Base-by-base conservation (phyloP, 805 yeast species). In the Cyberlindnera subsufficiens region DNA sequence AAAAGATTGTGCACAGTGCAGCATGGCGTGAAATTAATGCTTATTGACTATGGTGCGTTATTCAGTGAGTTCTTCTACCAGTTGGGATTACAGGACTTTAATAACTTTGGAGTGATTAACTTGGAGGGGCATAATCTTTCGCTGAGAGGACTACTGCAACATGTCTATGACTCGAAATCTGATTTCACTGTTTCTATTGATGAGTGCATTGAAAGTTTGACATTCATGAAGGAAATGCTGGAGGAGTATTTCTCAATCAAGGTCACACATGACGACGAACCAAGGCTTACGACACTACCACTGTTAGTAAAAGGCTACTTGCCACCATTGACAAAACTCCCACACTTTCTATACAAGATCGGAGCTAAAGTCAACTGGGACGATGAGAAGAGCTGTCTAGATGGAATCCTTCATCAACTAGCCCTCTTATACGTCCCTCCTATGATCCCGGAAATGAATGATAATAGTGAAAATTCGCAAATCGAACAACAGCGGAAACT, bases 1-100 rank as follows among this genome's bases (percentile, higher is more conserved):
- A 74, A 78, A 47, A 66, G 97, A 35, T 66, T 91, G 17, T 81
- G 85, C 13, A 84, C 96, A n/a, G 69, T 91, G 35, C 99, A 93
- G 59, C 75, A 80, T 56, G 96, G 83, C 52, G 83, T 89, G 8
- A 78, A 80, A 44, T 66, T 93, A 13, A 83, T 75, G 57, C 63
- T 93, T 19, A 78, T 91, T 16, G 96, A 91, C 61, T 93, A 88
- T 60, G 87, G 82, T 0, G 72, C 85, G 0, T 58, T 86, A 1
- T 68, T 82, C 25, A 63, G 65, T 46, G 87, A 86, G 47, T 68
- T 88, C 42, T 89, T 85, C 54, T 93, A 89, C 61, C 97, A 93
- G 54, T 64, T 85, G 5, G 88, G 85, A 0, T 62, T 93, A 13
- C 64, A 82, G 1, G 87, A 86, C 45, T 88, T 93, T 62, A 76